Percentiles rank a stretch among this genome's conserved stretches.
These are phyloP conservation scores for Scleroderma citrinum DNA, from an alignment of 768 basidiomycete species.

Conservation along the genomic window DNA sequence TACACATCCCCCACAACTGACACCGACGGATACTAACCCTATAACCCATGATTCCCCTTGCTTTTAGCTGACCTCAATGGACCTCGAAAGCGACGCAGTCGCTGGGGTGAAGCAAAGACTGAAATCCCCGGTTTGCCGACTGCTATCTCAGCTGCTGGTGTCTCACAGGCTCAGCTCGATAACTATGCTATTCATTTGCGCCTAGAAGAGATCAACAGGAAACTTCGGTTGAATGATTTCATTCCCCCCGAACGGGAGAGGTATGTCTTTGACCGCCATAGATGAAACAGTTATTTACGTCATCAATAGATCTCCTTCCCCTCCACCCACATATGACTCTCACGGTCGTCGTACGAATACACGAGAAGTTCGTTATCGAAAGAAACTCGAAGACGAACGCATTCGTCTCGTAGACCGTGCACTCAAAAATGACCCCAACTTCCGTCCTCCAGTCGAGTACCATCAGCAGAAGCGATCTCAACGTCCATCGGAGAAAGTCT, in stretches of 20 bases:
- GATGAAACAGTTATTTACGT: slow-evolving; percentile 12
- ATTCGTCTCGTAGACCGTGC: slow-evolving; percentile 91
- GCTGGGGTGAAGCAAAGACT: slow-evolving; percentile 93
- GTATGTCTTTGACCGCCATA: slow-evolving; percentile 33
- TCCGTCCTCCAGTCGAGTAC: slow-evolving; percentile 95
- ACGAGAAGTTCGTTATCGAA: slow-evolving; percentile 95
- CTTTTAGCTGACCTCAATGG: slow-evolving; percentile 72
- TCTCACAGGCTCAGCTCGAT: slow-evolving; percentile 93
- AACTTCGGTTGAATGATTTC: slow-evolving; percentile 89
- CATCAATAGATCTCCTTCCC: slow-evolving; percentile 75
- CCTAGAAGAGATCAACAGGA: slow-evolving; percentile 95
- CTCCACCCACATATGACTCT: slow-evolving; percentile 94
- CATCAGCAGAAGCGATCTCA: slow-evolving; percentile 91
- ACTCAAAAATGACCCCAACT: slow-evolving; percentile 97
- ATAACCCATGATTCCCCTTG: slow-evolving; percentile 36
- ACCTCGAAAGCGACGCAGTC: slow-evolving; percentile 91
- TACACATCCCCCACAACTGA: slow-evolving; percentile 31
- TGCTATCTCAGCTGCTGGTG: slow-evolving; percentile 87
- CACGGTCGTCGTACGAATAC: slow-evolving; percentile 99
- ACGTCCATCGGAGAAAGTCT: slow-evolving; percentile 95
- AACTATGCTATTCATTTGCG: slow-evolving; percentile 96
- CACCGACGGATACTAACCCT: slow-evolving; percentile 53
- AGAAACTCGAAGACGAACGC: slow-evolving; percentile 90
- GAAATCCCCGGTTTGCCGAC: slow-evolving; percentile 92
- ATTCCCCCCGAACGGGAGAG: slow-evolving; percentile 93